Evolutionary conservation across 495 filamentous ascomycete species (phyloP), one percentile per base, ranked within the genome.

Genomic region (Zalerion maritima): DNA sequence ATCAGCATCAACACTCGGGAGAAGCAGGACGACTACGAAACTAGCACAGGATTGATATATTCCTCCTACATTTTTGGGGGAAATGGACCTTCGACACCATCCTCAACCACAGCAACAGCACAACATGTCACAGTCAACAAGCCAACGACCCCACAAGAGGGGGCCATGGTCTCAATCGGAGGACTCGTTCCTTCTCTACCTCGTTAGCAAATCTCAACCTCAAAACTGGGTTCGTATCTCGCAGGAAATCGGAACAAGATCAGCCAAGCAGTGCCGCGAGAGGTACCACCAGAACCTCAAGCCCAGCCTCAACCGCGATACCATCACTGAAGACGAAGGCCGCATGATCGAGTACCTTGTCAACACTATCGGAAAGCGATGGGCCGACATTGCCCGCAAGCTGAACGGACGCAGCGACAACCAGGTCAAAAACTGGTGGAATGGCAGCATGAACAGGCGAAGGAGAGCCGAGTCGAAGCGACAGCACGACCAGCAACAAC

Each of bases 341-440:
- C 55, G 66, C 20, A 47, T 71, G 45, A 94, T 97, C 49, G 81
- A 91, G 54, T 61, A 68, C 26, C 60, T 89, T 55, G 86, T 94
- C 19, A 54, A 50, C 14, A 73, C 84, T 37, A 78, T 81, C 62
- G 89, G 89, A 26, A 91, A 83, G 57, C 66, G 78, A 15, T 97
- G 89, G 89, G 89, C 89, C 2, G 83, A 94, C 41, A 96, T 97
- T 41, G 86, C 89, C 15, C 69, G 89, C 42, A 61, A 69, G 11
- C 69, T 97, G 14, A 69, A 76, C 11, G 87, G 86, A 37, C 74
- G 89, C 41, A 93, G 85, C 58, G 89, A 97, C 62, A 97, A 97
- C 47, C 81, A 82, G 18, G 85, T 97, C 28, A 97, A 97, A 71
- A 97, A 97, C 57, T 96, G 85, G 83, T 94, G 82, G 82, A 96